Percentiles rank a stretch among this genome's conserved stretches.
These are phyloP conservation scores for Ambrosiella cleistominuta DNA, from an alignment of 2,329 filamentous ascomycete genomes.

Conservation along the genomic window DNA sequence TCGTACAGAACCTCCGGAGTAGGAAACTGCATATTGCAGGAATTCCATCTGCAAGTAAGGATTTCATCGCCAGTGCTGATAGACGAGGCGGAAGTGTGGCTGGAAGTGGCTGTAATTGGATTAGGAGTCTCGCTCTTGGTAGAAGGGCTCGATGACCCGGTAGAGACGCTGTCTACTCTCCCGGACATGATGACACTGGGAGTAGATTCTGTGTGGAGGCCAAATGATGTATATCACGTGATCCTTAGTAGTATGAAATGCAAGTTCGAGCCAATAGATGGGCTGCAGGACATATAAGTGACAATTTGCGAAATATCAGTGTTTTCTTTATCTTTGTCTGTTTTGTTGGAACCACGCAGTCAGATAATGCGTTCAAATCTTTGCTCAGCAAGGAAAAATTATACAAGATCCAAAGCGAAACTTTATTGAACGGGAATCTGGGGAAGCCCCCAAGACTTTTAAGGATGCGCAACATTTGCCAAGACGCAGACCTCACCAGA, in stretches of 20 bases:
- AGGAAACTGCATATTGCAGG: constrained; percentile 40
- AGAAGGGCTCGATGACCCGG: constrained; percentile 22
- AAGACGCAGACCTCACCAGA: constrained; percentile 2
- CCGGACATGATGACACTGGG: constrained; percentile 9
- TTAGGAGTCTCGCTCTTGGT: constrained; percentile 37
- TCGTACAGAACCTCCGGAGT: constrained; percentile 53
- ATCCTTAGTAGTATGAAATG: not conserved
- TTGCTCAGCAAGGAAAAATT: not conserved
- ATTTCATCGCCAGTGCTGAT: constrained; percentile 30
- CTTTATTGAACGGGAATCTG: constrained; percentile 1
- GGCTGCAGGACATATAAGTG: not conserved
- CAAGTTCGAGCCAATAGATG: not conserved
- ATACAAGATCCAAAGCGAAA: not conserved
- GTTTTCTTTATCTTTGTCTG: not conserved
- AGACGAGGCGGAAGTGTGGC: constrained; percentile 22
- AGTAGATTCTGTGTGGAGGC: not conserved
- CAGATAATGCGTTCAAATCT: not conserved
- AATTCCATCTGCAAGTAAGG: constrained; percentile 42
- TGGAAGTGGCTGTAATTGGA: constrained; percentile 28
- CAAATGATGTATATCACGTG: not conserved
- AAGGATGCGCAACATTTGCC: constrained; percentile 8
- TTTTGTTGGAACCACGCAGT: not conserved
- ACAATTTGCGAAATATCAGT: not conserved
- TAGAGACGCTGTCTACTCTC: constrained; percentile 8
- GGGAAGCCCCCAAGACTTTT: constrained; percentile 12